A percentile compares a stretch with the other conserved stretches of the same genome.
phyloP scores from a whole-genome alignment of 192 early-diverging fungal genomes.

The Podila clonocystis region DNA sequence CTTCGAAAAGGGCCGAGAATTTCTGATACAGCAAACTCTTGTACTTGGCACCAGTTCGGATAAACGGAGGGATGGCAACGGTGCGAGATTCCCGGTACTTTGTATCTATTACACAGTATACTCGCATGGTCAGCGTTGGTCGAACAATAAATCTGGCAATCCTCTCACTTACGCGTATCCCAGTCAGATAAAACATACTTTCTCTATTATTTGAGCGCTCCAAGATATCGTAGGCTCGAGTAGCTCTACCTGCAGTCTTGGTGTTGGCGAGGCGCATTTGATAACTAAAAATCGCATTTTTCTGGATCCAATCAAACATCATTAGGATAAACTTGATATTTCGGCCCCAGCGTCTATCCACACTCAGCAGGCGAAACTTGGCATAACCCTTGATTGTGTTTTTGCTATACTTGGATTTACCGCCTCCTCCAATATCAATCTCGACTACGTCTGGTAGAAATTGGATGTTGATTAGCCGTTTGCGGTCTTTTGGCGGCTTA shows the following conservation, averaged over 20 bases:
- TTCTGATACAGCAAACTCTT: slow-evolving; percentile 16
- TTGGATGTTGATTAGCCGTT: not conserved
- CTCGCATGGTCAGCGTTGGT: not conserved
- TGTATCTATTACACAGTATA: not conserved
- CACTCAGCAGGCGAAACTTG: slow-evolving; percentile 12
- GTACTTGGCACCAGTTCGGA: slow-evolving; percentile 26
- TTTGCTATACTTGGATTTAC: slow-evolving; percentile 11
- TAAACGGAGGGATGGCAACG: slow-evolving; percentile 24
- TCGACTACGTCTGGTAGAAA: not conserved
- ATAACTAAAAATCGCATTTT: slow-evolving; percentile 16
- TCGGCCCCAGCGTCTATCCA: slow-evolving; percentile 20
- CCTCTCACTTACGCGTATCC: not conserved
- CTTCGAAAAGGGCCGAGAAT: slow-evolving; percentile 21
- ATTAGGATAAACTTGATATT: slow-evolving; percentile 30
- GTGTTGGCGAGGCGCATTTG: slow-evolving; percentile 6
- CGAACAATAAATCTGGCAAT: not conserved
- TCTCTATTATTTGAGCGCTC: not conserved
- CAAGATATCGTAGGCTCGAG: slow-evolving; percentile 19
- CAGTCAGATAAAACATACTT: slow-evolving; percentile 5
- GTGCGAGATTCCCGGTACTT: slow-evolving; percentile 30
- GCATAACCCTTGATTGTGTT: slow-evolving; percentile 20
- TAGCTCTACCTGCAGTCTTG: slow-evolving; percentile 21
- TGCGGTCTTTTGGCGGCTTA: not conserved
- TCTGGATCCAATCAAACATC: slow-evolving; percentile 35
- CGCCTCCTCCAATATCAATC: not conserved